A percentile compares a stretch with the other conserved stretches of the same genome.
Evolutionary conservation across 768 basidiomycete species (phyloP).

Genomic region (Tremella fuciformis): DNA sequence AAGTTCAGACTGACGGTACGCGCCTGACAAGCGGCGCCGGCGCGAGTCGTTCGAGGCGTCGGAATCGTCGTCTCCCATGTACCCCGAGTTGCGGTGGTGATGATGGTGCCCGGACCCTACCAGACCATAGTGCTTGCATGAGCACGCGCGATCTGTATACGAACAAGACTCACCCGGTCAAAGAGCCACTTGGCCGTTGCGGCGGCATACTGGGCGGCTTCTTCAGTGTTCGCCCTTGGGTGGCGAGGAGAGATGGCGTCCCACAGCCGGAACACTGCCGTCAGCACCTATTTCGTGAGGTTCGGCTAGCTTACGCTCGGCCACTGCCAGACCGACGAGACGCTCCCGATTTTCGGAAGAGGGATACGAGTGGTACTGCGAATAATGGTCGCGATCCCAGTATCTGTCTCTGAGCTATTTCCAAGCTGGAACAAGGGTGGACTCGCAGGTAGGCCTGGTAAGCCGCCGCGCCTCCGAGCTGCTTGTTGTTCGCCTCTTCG

Average conservation of each 20-base stretch:
- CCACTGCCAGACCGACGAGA: slow-evolving; percentile 47
- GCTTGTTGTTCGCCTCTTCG: slow-evolving; percentile 39
- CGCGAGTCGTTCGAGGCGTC: not conserved
- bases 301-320: slow-evolving; percentile 36
- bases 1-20: too few relatives aligned
- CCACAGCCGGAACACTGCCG: slow-evolving; percentile 42
- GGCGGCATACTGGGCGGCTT: slow-evolving; percentile 44
- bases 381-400: slow-evolving; percentile 49
- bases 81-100: slow-evolving; percentile 11
- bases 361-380: slow-evolving; percentile 38
- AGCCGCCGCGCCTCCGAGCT: slow-evolving; percentile 47
- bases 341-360: slow-evolving; percentile 46
- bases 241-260: slow-evolving; percentile 36
- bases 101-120: slow-evolving; percentile 15
- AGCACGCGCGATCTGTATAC: not conserved
- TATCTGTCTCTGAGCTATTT: slow-evolving; percentile 20
- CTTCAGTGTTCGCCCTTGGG: slow-evolving; percentile 30
- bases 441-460: slow-evolving; percentile 50
- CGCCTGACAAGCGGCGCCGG: too few relatives aligned
- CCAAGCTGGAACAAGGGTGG: not conserved
- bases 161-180: slow-evolving; percentile 33
- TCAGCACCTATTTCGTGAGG: not conserved
- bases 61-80: slow-evolving; percentile 3
- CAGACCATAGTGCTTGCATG: slow-evolving; percentile 38
- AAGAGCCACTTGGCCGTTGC: slow-evolving; percentile 47